Conservation (phyloP, 2,329 filamentous ascomycete genomes). For the Penicillium sp. region DNA sequence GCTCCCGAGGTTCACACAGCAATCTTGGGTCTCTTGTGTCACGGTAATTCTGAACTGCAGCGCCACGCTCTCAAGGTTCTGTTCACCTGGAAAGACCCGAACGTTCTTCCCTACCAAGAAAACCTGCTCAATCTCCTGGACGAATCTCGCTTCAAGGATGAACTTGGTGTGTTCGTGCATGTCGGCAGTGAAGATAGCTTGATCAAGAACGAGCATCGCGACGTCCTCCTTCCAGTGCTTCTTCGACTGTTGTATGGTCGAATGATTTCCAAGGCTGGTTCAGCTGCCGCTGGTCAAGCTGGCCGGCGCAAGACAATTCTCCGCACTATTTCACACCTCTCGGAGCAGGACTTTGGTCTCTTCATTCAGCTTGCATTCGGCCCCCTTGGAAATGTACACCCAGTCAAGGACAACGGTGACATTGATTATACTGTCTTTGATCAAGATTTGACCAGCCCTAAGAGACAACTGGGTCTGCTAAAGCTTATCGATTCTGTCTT, state of each 20-base stretch:
- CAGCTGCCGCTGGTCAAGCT: conserved; percentile 67
- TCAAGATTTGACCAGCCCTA: conserved; percentile 62
- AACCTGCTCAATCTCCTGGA: conserved; percentile 85
- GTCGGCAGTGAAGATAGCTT: conserved; percentile 64
- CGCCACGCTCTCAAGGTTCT: conserved; percentile 81
- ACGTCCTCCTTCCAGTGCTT: conserved; percentile 78
- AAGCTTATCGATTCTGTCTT: conserved; percentile 91
- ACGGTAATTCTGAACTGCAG: conserved; percentile 89
- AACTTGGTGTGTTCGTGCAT: conserved; percentile 85
- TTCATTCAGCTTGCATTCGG: conserved; percentile 85
- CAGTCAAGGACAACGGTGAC: conserved; percentile 56
- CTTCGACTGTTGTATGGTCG: conserved; percentile 86
- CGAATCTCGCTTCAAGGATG: conserved; percentile 88
- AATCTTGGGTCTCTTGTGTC: conserved; percentile 73
- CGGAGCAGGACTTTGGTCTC: conserved; percentile 70
- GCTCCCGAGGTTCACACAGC: conserved; percentile 74
- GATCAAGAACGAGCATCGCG: conserved; percentile 72
- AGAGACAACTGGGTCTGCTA: conserved; percentile 86
- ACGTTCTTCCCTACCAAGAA: conserved; percentile 77
- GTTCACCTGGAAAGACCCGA: conserved; percentile 82
- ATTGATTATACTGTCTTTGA: conserved; percentile 56
- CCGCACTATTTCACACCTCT: conserved; percentile 76
- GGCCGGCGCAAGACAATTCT: conserved; percentile 73
- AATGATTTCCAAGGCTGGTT: conserved; percentile 77
- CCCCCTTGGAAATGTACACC: conserved; percentile 61